Conservation (phyloP, 2,329 filamentous ascomycete genomes). For the Aspergillus neotritici region DNA sequence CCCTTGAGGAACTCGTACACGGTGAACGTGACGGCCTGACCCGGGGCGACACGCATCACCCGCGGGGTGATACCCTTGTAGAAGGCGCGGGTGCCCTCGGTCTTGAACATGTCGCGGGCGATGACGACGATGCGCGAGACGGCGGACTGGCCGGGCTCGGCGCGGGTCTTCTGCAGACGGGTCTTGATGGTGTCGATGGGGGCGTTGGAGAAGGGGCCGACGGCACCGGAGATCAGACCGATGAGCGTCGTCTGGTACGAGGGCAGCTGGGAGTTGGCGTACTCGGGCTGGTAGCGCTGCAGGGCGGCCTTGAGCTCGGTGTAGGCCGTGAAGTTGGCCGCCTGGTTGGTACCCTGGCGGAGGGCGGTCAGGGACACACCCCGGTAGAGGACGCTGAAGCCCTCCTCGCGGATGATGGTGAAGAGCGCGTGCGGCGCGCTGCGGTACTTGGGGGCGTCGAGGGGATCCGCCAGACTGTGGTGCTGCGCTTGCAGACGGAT, state of each 20-base stretch:
- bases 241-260: conserved; percentile 87
- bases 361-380: conserved; percentile 91
- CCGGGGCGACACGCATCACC: conserved; percentile 94
- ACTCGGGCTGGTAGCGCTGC: conserved; percentile 66
- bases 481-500: conserved; percentile 97
- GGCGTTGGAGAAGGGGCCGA: conserved; percentile 93
- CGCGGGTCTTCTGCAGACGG: conserved; percentile 81
- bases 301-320: conserved; percentile 81
- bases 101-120: conserved; percentile 79
- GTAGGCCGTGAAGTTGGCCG: conserved; percentile 98
- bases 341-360: conserved; percentile 93
- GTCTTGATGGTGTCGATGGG: conserved; percentile 99
- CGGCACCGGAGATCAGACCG: conserved; percentile 83
- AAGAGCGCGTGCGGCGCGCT: conserved; percentile 80
- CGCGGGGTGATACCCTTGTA: conserved; percentile 98
- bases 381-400: conserved; percentile 78
- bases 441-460: conserved; percentile 94
- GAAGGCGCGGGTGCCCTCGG: conserved; percentile 90
- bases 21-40: conserved; percentile 73
- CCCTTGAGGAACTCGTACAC: conserved; percentile 74
- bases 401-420: conserved; percentile 89
- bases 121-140: conserved; percentile 73
- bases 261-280: conserved; percentile 61
- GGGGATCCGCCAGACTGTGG: conserved; percentile 94
- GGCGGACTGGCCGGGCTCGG: conserved; percentile 73